Evolutionary conservation across 495 filamentous ascomycete genomes (phyloP), one percentile per base, ranked within the genome.

Genomic region (Penicillium macrosclerotiorum): DNA sequence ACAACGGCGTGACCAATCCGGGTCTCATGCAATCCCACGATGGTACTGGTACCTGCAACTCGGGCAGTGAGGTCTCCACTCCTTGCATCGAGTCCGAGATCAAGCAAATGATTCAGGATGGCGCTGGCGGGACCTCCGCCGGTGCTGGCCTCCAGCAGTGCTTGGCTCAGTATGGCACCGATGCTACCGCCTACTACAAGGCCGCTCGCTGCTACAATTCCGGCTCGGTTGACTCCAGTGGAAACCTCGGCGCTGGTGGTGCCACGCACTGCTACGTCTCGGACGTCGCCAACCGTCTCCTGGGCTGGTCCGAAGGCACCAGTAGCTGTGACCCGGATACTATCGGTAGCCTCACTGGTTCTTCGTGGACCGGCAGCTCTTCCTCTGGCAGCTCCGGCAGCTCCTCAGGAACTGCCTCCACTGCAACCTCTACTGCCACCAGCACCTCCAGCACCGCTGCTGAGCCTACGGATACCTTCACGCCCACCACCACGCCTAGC

Each of bases 201-300:
- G 74, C 69, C 4, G 74, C 77, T 4, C 67, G 77, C 32, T 66
- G 71, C 37, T 83, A 82, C 63, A 83, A 83, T 69, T 79, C 78
- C 22, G 79, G 80, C 45, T 71, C 67, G 11, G 38, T 82, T 26
- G 69, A 49, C 23, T 5, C 56, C 12, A 57, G 51, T 23, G 71
- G 69, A 6, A 76, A 81, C 56, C 59, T 82, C n/a, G 69, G 68
- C 42, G 51, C 57, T 8, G 79, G 77, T 9, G 50, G 60, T 29
- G 75, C 77, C 16, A 82, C 79, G 23, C 64, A 69, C 54, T 80
- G 77, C 62, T 83, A 83, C 51, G 60, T 68, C 22, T 73, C 72
- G 5, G 79, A 83, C 47, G 55, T 83, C 56, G 76, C 77, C 44
- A 81, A 82, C 61, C 73, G 78, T 43, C 65, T 81, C 17, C 56